phyloP scores from a whole-genome alignment of 2,329 filamentous ascomycete genomes.

The Pseudogymnoascus sp. region DNA sequence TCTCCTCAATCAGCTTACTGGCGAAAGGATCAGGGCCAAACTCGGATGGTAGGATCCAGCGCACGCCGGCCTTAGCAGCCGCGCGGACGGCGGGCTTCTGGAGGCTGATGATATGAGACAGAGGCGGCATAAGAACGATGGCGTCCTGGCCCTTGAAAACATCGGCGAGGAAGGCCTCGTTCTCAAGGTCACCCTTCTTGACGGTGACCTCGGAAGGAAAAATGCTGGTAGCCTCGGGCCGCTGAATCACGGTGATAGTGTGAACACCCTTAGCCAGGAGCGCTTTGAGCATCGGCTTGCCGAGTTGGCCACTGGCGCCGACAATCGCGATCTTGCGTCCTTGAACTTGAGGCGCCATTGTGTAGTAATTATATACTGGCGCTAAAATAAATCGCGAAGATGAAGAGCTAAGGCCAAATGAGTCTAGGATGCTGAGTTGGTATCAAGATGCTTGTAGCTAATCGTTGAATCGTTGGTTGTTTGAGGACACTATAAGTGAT shows the following conservation, averaged over 20 bases:
- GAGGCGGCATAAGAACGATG: constrained; percentile 30
- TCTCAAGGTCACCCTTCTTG: constrained; percentile 40
- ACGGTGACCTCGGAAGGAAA: constrained; percentile 36
- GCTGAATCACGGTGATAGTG: constrained; percentile 42
- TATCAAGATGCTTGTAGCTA: too few species aligned
- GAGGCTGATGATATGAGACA: constrained; percentile 27
- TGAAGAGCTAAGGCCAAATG: neutral
- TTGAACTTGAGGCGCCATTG: constrained; percentile 1
- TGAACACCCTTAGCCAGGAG: constrained; percentile 32
- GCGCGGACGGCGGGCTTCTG: constrained; percentile 41
- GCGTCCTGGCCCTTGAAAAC: constrained; percentile 35
- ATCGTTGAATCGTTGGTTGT: neutral
- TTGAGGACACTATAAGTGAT: neutral
- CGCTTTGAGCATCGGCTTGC: neutral
- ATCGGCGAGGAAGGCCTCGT: constrained; percentile 32
- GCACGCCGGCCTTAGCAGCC: constrained; percentile 43
- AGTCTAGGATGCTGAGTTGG: too few species aligned
- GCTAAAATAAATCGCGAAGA: neutral
- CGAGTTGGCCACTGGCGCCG: constrained; percentile 8
- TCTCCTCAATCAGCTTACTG: constrained; percentile 28
- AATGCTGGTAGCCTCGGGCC: constrained; percentile 33
- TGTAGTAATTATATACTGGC: neutral
- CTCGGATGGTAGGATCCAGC: constrained; percentile 46
- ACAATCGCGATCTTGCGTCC: constrained; percentile 9
- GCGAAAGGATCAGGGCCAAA: constrained; percentile 32